Conservation (phyloP, 2,329 filamentous ascomycete species). For the Cladosporium sp. region DNA sequence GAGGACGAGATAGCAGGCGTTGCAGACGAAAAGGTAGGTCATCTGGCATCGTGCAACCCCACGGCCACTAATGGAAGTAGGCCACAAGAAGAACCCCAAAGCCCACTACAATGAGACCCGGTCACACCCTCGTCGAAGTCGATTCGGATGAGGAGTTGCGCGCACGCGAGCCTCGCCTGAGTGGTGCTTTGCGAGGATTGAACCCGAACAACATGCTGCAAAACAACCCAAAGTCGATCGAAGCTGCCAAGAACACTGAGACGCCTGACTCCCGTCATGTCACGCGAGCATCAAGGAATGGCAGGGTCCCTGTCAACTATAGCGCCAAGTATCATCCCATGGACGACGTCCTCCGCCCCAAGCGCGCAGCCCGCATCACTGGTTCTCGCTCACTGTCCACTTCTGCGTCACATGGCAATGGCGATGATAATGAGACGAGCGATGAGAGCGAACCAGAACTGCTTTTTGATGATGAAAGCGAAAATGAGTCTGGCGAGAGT, state of each 20-base stretch:
- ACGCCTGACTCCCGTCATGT: conserved; percentile 13
- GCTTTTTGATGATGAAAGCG: conserved; percentile 7
- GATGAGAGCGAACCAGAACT: conserved; percentile 8
- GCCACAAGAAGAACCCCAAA: neutral
- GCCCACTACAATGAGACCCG: neutral
- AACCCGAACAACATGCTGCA: conserved; percentile 6
- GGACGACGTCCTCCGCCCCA: conserved; percentile 22
- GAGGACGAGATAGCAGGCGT: too few relatives aligned
- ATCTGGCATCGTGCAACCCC: too few relatives aligned
- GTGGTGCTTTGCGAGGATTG: conserved; percentile 4
- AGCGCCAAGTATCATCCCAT: conserved; percentile 25
- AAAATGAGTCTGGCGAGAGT: neutral
- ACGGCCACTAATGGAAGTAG: too few relatives aligned
- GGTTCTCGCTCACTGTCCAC: conserved; percentile 1
- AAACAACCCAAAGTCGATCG: neutral
- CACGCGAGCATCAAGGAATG: conserved; percentile 17
- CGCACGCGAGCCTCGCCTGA: conserved; percentile 5
- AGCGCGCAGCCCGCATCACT: conserved; percentile 9
- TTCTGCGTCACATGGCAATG: neutral
- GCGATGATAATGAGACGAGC: neutral
- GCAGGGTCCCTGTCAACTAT: conserved; percentile 15
- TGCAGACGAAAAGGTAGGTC: too few relatives aligned
- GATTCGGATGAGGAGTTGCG: neutral
- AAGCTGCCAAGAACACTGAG: conserved; percentile 16
- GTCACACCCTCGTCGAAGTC: conserved; percentile 4